phyloP scores from a whole-genome alignment of 1,139 yeast genomes.

The Lodderomyces orthopsilosis region DNA sequence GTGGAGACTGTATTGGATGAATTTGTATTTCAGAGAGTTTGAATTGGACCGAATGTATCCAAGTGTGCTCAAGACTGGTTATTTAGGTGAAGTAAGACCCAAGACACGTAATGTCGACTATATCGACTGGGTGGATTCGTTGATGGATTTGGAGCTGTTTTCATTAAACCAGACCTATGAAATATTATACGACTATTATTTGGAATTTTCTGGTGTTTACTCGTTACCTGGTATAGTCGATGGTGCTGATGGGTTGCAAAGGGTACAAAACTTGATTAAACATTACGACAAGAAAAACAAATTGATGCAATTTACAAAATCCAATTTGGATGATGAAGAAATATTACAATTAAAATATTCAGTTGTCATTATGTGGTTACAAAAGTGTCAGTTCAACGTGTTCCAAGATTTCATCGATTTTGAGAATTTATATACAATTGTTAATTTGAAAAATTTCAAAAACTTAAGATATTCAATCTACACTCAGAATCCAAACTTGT shows the following conservation, averaged over 20 bases:
- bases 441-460: constrained; percentile 13
- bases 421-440: constrained; percentile 20
- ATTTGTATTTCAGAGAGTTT: constrained; percentile 7
- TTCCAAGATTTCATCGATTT: constrained; percentile 17
- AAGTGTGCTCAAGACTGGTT: constrained; percentile 10
- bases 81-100: constrained; percentile 4
- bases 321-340: not conserved
- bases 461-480: constrained; percentile 15
- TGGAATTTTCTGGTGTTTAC: constrained; percentile 6
- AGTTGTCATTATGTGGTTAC: constrained; percentile 19
- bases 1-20: constrained; percentile 20
- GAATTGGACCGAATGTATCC: constrained; percentile 7
- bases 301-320: not conserved
- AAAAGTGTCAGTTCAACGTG: constrained; percentile 16
- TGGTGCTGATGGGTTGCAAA: not conserved
- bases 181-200: constrained; percentile 11
- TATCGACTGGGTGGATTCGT: constrained; percentile 1
- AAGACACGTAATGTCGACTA: constrained; percentile 4
- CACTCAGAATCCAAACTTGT: constrained; percentile 24
- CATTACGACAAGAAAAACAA: constrained; percentile 1
- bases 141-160: constrained; percentile 3
- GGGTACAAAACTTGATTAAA: constrained; percentile 5
- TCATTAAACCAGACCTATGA: constrained; percentile 5
- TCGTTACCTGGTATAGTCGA: constrained; percentile 1
- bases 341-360: constrained; percentile 5